Evolutionary conservation across 495 filamentous ascomycete species (phyloP).

Genomic region (Neurospora sublineolata): DNA sequence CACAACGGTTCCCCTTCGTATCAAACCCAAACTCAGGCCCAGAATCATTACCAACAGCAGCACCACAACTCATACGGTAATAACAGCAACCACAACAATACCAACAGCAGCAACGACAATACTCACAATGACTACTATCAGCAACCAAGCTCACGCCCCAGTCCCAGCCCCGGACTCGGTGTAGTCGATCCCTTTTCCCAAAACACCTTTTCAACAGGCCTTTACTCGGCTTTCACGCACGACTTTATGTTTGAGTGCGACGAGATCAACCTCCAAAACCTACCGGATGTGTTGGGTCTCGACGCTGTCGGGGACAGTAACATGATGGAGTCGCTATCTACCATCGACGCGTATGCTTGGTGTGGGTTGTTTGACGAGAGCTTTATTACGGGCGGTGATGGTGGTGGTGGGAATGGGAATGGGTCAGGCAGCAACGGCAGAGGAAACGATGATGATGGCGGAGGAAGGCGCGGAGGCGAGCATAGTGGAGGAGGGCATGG

Average conservation of each 20-base stretch:
- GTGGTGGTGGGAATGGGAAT: neutral
- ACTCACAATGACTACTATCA: slow-evolving; percentile 7
- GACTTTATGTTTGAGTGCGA: neutral
- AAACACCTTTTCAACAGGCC: neutral
- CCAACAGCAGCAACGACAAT: slow-evolving; percentile 9
- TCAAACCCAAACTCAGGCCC: neutral
- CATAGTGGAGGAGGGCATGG: neutral
- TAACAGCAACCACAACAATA: neutral
- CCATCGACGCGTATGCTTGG: neutral
- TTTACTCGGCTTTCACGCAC: neutral
- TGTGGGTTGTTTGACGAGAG: neutral
- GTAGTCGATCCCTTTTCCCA: neutral
- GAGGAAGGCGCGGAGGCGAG: neutral
- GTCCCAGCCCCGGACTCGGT: neutral
- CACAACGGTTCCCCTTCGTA: neutral
- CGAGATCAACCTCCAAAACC: neutral
- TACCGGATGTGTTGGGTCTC: neutral
- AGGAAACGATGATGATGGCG: neutral
- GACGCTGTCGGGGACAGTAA: neutral
- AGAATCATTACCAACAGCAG: neutral
- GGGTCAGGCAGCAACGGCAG: neutral
- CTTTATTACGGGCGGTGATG: neutral
- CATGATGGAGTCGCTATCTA: neutral
- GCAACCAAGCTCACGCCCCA: neutral
- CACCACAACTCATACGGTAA: neutral